Base-by-base conservation (phyloP, 2,329 filamentous ascomycete genomes). In the Bipolaris victoriae region DNA sequence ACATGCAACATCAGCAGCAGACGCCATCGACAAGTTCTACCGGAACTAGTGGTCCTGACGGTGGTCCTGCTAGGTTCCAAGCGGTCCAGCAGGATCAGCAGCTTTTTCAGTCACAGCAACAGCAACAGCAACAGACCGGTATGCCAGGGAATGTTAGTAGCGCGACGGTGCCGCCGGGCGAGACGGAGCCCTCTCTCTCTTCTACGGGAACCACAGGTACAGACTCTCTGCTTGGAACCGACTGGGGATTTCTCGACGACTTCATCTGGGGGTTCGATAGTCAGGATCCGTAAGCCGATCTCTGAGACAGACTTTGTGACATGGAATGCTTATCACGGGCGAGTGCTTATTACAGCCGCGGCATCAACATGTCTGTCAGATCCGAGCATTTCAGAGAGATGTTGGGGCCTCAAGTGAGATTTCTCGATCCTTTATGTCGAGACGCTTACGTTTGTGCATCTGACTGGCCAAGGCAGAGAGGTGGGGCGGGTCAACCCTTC, bases 191-290 rank as follows among this genome's bases (percentile, higher is more conserved):
- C 1, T 29, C 24, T 44, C 24, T 44, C 24, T 15, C 41, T 44
- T 44, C 13, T 29, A 9, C 10, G 5, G 41, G 24, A 18, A 44
- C 3, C 15, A 29, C 18, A 9, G 24, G 24, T 18, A 26, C n/a
- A 18, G 41, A 16, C 4, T n/a, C 24, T 18, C 15, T 29, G 41
- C 24, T 44, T 29, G 41, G 22, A 7, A 18, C 24, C 6, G 41
- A 44, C 7, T 44, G 41, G 41, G 24, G 41, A 26, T 44, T 44
- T 44, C 24, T 44, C 9, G 41, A 44, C n/a, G 41, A 44, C 41
- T 44, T 44, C 7, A 5, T 22, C 7, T 44, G 41, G 24, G 41
- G 41, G 10, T 18, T 44, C 15, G 41, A 44, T 26, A 26, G 2
- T 15, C 22, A 43, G 24, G 4, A 20, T 26, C 7, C 22, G 3